Base-by-base conservation (phyloP, 179 eudicot genomes). In the Nepenthes alata region DNA sequence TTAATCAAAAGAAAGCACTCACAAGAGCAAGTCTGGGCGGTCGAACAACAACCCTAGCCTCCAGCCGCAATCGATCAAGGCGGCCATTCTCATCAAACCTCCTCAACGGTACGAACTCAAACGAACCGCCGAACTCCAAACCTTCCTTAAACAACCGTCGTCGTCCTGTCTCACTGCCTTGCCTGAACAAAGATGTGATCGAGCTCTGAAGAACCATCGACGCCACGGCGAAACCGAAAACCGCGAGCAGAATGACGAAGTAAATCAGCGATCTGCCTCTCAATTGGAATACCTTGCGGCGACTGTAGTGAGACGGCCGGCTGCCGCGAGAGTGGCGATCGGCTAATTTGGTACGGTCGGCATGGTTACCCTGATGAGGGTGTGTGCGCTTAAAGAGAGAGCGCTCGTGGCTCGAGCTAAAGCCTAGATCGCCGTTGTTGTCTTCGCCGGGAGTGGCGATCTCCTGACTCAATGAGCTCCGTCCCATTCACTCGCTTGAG, bases 121-220 rank as follows among this genome's bases (percentile, higher is more conserved):
- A 77, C 53, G 85, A 77, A 15, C 82, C 84, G 38, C 95, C 96
- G 13, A 80, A 63, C 68, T 60, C 71, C 70, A 85, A 56, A 13
- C 84, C 89, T 4, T 49, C 69, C 65, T 67, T 54, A 6, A 63
- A 10, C 59, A 38, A 49, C 53, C 47, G 15, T 50, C 11, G 51
- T 62, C 34, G 61, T 13, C 72, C 78, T 61, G 37, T 69, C 81
- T 39, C 64, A n/a, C 70, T 63, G 37, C 86, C 82, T 48, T 69
- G 79, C 44, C 83, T 53, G 37, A 84, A 76, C 12, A 57, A 76
- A 58, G 80, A 69, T 12, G 76, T 78, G 34, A 91, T 86, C 35
- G 95, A 88, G 75, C 83, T 86, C 78, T 91, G 98, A 66, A 91
- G 48, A 67, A 91, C 78, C 74, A 91, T 74, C 3, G 95, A 82